A percentile compares a stretch with the other conserved stretches of the same genome.
Conservation (phyloP, 2,329 filamentous ascomycete genomes). For the Fusarium lateritium region DNA sequence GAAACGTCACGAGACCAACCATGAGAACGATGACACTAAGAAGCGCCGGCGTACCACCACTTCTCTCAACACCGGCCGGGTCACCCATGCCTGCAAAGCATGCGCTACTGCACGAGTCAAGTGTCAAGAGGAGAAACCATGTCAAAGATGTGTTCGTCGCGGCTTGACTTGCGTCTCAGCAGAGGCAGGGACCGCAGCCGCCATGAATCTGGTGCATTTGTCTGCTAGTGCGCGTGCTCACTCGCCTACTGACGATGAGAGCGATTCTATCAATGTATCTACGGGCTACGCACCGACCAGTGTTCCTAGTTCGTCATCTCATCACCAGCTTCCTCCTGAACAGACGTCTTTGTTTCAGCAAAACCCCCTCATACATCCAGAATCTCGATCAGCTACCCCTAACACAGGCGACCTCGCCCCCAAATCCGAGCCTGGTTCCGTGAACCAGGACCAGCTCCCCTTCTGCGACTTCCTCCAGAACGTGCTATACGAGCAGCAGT, state of each 20-base stretch:
- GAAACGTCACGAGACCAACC: conserved; percentile 67
- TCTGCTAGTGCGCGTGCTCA: conserved; percentile 56
- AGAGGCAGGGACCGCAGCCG: conserved; percentile 57
- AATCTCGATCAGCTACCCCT: conserved; percentile 41
- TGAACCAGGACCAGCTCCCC: conserved; percentile 52
- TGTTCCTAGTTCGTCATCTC: conserved; percentile 17
- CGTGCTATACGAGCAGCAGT: conserved; percentile 64
- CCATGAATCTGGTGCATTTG: conserved; percentile 61
- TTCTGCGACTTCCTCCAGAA: conserved; percentile 68
- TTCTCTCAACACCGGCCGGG: conserved; percentile 63
- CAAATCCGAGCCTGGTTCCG: conserved; percentile 35
- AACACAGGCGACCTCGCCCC: conserved; percentile 38
- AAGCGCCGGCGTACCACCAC: conserved; percentile 63
- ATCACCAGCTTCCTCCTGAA: conserved; percentile 23
- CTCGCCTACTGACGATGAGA: conserved; percentile 41
- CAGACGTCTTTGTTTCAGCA: conserved; percentile 38
- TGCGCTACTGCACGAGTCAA: conserved; percentile 69
- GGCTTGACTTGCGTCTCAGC: conserved; percentile 61
- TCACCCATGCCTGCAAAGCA: conserved; percentile 67
- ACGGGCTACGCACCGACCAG: conserved; percentile 21
- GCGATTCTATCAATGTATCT: conserved; percentile 35
- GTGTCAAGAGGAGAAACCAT: conserved; percentile 69
- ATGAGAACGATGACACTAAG: conserved; percentile 64
- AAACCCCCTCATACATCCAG: conserved; percentile 26
- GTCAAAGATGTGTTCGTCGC: conserved; percentile 64